phyloP scores from a whole-genome alignment of 305 asterid genomes.

The Solanum hybrid region DNA sequence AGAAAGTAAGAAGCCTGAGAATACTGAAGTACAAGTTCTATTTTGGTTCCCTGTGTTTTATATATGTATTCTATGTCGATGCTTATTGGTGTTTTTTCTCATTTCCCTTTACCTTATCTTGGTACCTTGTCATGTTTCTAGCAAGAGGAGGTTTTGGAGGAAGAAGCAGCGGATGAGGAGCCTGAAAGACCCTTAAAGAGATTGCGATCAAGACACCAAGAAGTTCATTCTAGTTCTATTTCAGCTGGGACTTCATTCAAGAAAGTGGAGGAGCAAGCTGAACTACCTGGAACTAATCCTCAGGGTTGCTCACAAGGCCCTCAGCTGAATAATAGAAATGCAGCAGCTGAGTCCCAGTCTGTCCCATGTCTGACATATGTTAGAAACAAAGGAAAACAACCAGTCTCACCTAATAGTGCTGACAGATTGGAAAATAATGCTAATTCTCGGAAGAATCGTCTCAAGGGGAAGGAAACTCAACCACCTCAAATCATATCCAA shows the following conservation, averaged over 20 bases:
- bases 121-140: constrained; percentile 19
- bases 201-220: constrained; percentile 29
- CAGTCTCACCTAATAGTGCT: constrained; percentile 24
- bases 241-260: constrained; percentile 14
- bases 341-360: constrained; percentile 10
- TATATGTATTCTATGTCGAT: not conserved
- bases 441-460: constrained; percentile 32
- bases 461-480: constrained; percentile 24
- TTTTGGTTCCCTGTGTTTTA: constrained; percentile 7
- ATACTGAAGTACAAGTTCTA: constrained; percentile 25
- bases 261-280: constrained; percentile 31
- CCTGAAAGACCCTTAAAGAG: constrained; percentile 48
- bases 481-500: constrained; percentile 25
- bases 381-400: constrained; percentile 34
- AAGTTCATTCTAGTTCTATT: constrained; percentile 23
- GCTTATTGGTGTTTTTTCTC: constrained; percentile 7
- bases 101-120: constrained; percentile 10
- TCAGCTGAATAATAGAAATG: constrained; percentile 14
- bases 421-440: constrained; percentile 11
- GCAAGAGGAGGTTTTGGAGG: constrained; percentile 24
- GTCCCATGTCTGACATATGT: constrained; percentile 17
- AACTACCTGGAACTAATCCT: constrained; percentile 14
- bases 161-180: constrained; percentile 37
- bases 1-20: constrained; percentile 28
- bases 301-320: constrained; percentile 17